phyloP scores from a whole-genome alignment of 345 rosid species.

The Eucalyptus pauciflora region DNA sequence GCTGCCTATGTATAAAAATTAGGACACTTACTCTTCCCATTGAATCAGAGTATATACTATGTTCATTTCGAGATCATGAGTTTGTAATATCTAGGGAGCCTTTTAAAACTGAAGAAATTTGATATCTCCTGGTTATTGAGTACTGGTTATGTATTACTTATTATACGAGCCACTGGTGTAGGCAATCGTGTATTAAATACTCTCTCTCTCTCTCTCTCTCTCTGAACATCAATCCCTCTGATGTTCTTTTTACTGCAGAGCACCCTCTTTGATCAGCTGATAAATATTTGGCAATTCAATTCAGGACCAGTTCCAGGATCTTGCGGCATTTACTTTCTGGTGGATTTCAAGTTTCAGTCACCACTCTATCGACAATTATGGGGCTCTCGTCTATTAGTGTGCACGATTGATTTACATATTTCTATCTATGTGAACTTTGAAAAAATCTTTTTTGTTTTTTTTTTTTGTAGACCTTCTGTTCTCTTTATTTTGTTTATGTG shows the following conservation, averaged over 20 bases:
- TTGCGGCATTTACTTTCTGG: constrained; percentile 55
- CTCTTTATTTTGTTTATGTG: neutral
- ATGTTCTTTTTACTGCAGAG: constrained; percentile 24
- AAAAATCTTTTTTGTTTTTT: neutral
- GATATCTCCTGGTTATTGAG: neutral
- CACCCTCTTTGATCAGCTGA: constrained; percentile 72
- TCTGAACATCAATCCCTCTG: neutral
- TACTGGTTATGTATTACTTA: neutral
- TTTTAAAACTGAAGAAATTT: neutral
- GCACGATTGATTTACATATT: neutral
- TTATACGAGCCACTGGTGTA: neutral
- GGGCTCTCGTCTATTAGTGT: neutral
- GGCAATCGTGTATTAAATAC: neutral
- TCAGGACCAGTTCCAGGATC: constrained; percentile 51
- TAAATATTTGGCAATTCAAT: constrained; percentile 77
- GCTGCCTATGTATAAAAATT: too few relatives aligned
- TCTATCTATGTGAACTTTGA: neutral
- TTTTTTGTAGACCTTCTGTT: neutral
- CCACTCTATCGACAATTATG: constrained; percentile 87
- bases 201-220: neutral
- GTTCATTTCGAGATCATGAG: neutral
- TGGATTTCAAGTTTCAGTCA: constrained; percentile 85
- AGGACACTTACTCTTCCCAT: neutral
- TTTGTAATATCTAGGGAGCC: neutral
- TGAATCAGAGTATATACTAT: neutral